Conservation (phyloP, 148 eudicot genomes). For the Vaccinium myrtillus region DNA sequence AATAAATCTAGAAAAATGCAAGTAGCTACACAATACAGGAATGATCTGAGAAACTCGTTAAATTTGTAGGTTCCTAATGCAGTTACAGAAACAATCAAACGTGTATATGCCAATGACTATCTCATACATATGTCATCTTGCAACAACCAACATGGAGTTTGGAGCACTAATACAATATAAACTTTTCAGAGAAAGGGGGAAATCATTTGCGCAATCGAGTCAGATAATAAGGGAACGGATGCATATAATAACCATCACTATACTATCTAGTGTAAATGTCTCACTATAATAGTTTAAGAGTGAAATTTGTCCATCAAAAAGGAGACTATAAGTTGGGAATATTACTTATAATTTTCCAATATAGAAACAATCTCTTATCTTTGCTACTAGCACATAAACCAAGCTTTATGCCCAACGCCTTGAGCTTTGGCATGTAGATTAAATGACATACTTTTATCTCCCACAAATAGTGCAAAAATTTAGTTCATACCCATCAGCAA, state of each 20-base stretch:
- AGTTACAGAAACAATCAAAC: background rate
- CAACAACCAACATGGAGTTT: conserved; percentile 4
- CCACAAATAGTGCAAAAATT: background rate
- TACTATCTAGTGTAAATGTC: background rate
- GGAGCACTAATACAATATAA: background rate
- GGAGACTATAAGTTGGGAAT: no score
- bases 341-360: background rate
- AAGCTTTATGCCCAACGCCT: background rate
- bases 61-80: background rate
- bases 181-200: background rate
- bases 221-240: background rate
- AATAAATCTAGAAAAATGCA: background rate
- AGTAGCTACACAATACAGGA: background rate
- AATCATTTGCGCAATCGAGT: background rate
- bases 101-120: background rate
- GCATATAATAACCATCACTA: background rate
- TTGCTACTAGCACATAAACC: background rate
- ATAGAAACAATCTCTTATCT: background rate
- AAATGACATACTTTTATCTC: background rate
- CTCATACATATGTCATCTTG: background rate
- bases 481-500: background rate
- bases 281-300: background rate
- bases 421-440: background rate
- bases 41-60: background rate
- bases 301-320: no score